Base-by-base conservation (phyloP, 768 basidiomycete species). In the Lactifluus piperatus region DNA sequence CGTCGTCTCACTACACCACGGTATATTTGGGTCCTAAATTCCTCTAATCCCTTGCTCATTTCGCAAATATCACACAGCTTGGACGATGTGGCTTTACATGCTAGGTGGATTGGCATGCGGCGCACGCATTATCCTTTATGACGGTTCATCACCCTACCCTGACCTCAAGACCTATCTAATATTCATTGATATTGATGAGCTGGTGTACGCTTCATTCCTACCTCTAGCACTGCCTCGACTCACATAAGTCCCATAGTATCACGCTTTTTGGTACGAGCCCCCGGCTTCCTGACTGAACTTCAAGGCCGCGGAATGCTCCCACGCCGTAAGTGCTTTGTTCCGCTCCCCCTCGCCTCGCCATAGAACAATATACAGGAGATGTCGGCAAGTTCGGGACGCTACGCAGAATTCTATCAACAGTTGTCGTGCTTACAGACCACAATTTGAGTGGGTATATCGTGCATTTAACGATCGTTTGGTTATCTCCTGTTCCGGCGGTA, bases 61-160 rank as follows among this genome's bases (percentile, higher is more conserved):
- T 51, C 24, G 37, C 18, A 16, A 5, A 27, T 10, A n/a, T 24
- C 53, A 87, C 84, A 85, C 85, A 10, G 86, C 81, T 18, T 88
- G 86, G 86, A 87, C 88, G 84, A 87, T 87, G 86, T 88, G 84
- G 84, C 81, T 78, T n/a, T 79, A 76, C 62, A 83, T 84, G 81
- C 66, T 88, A 37, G 68, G 72, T 3, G 78, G 74, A 18, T 75
- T 86, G 26, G 72, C 81, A 3, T 73, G 72, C 57, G 84, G 85
- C 1, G 68, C 75, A 39, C 80, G 78, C 5, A 68, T 83, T 37
- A 71, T 86, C 47, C 62, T 82, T 26, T 86, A 86, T 52, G 85
- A 86, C 52, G 85, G 85, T 13, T 86, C 85, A 8, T 84, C 85
- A 4, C 85, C 86, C 68, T 72, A 84, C 66, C 84, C 85, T 4